Conservation (phyloP, 768 basidiomycete species). For the Auricularia auricula-judae region DNA sequence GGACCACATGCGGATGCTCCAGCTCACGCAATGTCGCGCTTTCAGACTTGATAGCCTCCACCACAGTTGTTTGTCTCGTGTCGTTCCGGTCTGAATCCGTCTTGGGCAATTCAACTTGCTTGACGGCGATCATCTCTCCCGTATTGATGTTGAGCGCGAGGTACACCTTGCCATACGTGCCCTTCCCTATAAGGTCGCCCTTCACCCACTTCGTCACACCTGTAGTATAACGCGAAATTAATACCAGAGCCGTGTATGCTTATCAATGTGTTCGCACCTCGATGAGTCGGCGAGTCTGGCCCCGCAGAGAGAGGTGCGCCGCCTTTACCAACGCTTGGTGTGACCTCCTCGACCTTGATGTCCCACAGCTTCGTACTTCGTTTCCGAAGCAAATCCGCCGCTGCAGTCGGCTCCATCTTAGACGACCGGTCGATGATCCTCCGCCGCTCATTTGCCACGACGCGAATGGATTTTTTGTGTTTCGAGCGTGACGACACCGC, state of each 20-base stretch:
- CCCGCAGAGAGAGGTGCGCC: constrained; percentile 25
- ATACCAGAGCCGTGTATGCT: not conserved
- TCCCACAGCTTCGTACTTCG: constrained; percentile 96
- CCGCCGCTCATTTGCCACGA: constrained; percentile 84
- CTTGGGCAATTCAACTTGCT: constrained; percentile 37
- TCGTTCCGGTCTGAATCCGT: constrained; percentile 31
- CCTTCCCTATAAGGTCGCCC: constrained; percentile 38
- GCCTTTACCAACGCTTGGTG: constrained; percentile 52
- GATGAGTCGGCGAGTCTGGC: constrained; percentile 50
- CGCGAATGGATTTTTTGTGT: constrained; percentile 84
- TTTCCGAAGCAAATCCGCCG: constrained; percentile 49
- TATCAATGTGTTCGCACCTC: constrained; percentile 39
- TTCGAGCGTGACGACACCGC: constrained; percentile 33
- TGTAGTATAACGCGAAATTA: constrained; percentile 21
- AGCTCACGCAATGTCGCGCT: constrained; percentile 37
- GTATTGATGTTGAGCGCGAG: constrained; percentile 34
- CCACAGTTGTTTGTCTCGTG: constrained; percentile 25
- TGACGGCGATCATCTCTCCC: constrained; percentile 38
- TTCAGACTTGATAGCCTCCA: constrained; percentile 33
- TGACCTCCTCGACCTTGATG: constrained; percentile 86
- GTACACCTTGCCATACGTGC: constrained; percentile 37
- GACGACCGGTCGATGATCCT: constrained; percentile 61
- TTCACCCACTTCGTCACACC: constrained; percentile 71
- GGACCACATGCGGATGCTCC: constrained; percentile 38
- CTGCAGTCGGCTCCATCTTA: constrained; percentile 39